These are phyloP conservation scores for Zymoseptoria ardabiliae DNA, from an alignment of 2,329 filamentous ascomycete species.

Conservation along the genomic window DNA sequence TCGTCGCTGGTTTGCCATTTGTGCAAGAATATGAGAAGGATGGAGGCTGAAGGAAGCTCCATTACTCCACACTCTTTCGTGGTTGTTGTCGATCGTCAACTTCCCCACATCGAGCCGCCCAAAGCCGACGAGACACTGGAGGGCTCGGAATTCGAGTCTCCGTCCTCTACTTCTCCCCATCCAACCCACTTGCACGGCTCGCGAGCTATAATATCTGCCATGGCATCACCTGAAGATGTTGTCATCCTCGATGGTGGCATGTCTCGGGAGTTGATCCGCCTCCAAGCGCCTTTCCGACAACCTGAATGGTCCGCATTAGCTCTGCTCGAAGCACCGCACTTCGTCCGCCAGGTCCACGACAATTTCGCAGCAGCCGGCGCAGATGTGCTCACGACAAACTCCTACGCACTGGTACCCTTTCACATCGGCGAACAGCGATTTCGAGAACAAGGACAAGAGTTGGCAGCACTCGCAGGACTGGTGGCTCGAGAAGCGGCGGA, in stretches of 20 bases:
- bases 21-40: not conserved
- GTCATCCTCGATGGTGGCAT: conserved; percentile 3
- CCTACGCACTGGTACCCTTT: conserved; percentile 4
- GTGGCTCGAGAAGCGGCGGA: conserved; percentile 3
- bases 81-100: not conserved
- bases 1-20: not conserved
- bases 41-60: not conserved
- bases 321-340: conserved; percentile 1
- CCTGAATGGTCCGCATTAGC: conserved; percentile 6
- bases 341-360: not conserved
- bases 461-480: conserved; percentile 1
- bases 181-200: too few relatives aligned
- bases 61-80: not conserved
- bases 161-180: too few relatives aligned
- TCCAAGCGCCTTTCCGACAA: conserved; percentile 2
- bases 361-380: conserved; percentile 3
- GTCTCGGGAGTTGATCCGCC: conserved; percentile 4
- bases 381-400: conserved; percentile 2
- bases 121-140: not conserved
- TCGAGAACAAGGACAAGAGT: conserved; percentile 1
- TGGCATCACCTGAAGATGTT: not conserved
- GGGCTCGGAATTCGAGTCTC: too few relatives aligned
- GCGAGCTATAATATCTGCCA: not conserved
- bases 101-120: not conserved
- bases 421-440: conserved; percentile 5